Evolutionary conservation across 345 rosid genomes (phyloP).

Genomic region (Eucalyptus cladocalyx): DNA sequence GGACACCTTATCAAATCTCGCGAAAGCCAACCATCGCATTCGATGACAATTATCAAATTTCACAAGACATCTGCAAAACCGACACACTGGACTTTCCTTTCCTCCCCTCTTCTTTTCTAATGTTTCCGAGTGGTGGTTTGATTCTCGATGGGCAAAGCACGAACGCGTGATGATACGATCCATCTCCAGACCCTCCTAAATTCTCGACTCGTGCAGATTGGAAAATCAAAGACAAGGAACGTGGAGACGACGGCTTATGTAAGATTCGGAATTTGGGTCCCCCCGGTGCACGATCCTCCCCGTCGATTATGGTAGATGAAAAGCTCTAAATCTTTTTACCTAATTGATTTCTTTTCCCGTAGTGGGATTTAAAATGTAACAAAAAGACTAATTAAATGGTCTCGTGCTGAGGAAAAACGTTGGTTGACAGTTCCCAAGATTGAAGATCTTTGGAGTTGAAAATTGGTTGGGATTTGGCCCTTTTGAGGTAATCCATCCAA

Average conservation of each 20-base stretch:
- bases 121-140: not conserved
- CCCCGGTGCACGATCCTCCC: not conserved
- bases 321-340: not conserved
- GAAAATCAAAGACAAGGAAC: not conserved
- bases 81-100: not conserved
- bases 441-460: not conserved
- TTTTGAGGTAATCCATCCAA: not conserved
- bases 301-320: not conserved
- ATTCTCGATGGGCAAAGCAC: not conserved
- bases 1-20: not conserved
- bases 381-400: not conserved
- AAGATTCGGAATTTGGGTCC: not conserved
- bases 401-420: not conserved
- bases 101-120: not conserved
- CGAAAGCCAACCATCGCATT: not conserved
- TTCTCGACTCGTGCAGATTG: not conserved
- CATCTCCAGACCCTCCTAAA: not conserved
- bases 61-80: not conserved
- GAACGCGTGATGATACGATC: not conserved
- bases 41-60: not conserved
- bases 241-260: not conserved
- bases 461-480: not conserved
- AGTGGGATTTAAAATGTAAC: not conserved
- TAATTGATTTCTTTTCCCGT: not conserved
- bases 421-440: not conserved